Evolutionary conservation across 2,329 filamentous ascomycete species (phyloP), one percentile per base, ranked within the genome.

Genomic region (Neurospora crassa): DNA sequence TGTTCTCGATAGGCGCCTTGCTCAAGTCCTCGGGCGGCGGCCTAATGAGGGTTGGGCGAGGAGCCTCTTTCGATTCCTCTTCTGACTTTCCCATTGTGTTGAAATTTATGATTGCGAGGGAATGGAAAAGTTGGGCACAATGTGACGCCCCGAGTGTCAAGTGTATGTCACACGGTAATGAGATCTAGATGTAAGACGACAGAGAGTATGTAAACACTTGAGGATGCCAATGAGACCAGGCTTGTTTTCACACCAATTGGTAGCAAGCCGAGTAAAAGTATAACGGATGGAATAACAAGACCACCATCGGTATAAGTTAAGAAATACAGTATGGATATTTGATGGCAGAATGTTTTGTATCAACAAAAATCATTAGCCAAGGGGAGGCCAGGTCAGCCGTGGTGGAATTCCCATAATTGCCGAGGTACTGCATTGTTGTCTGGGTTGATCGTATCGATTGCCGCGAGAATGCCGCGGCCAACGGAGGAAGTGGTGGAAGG

Each of bases 1-100:
- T 90, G 81, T 96, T 95, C 83, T 98, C 95, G 74, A 98, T 96
- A 16, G 89, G 86, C 37, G 93, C 90, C 81, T 92, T 92, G 78
- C 86, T 86, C 67, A 88, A 83, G 78, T 97, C 90, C 41, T 89
- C 81, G 69, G 91, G 89, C 74, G 92, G 93, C 69, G 93, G 91
- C 77, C 89, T 88, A 74, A 97, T 89, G 70, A 96, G 86, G 0
- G 91, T 93, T 40, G 79, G 73, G 71, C 79, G 77, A 47, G 53
- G 1, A 10, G 53, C 53, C 29, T 37, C 29, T 7, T 63, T 63
- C 3, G 53, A 63, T 63, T 63, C 53, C 14, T 63, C 53, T 37
- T 63, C 29, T 5, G 29, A 18, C 14, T 78, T 73, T 16, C 75
- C 74, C 80, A 81, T 81, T 37, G 70, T 68, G 63, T 34, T 40